Conservation (phyloP, 2,329 filamentous ascomycete species). For the Blastomyces percursus region DNA sequence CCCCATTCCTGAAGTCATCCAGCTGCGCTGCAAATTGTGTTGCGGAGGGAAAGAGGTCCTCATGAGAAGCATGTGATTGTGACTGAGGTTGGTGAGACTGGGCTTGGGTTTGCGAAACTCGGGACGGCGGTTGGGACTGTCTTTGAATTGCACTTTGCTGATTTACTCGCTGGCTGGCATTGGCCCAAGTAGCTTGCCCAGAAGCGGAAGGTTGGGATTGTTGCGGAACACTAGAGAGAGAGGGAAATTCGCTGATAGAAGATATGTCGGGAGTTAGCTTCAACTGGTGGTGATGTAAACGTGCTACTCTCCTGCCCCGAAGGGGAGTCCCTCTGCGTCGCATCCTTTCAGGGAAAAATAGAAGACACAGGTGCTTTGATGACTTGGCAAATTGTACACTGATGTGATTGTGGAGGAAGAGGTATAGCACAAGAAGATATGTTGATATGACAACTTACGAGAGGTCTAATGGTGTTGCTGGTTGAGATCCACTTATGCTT, state of each 20-base stretch:
- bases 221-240: slow-evolving; percentile 46
- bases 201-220: slow-evolving; percentile 43
- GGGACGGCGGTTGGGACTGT: slow-evolving; percentile 37
- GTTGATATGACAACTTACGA: slow-evolving; percentile 38
- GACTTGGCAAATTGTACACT: background rate
- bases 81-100: slow-evolving; percentile 34
- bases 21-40: slow-evolving; percentile 42
- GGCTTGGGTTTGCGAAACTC: slow-evolving; percentile 32
- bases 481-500: slow-evolving; percentile 44
- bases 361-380: background rate
- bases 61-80: slow-evolving; percentile 38
- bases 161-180: slow-evolving; percentile 43
- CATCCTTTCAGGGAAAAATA: background rate
- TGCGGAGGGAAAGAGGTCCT: slow-evolving; percentile 37
- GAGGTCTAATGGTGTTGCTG: slow-evolving; percentile 44
- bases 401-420: background rate
- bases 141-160: slow-evolving; percentile 45
- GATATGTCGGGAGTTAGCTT: slow-evolving; percentile 13
- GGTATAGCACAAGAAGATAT: background rate
- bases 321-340: background rate
- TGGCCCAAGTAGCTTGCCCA: slow-evolving; percentile 46
- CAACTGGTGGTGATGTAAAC: background rate
- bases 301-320: slow-evolving; percentile 10
- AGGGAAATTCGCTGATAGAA: slow-evolving; percentile 49
- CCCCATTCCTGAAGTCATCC: slow-evolving; percentile 48